Percentiles rank a stretch among this genome's conserved stretches.
phyloP scores from a whole-genome alignment of 139 green algal species.

The Chlorella sp. region DNA sequence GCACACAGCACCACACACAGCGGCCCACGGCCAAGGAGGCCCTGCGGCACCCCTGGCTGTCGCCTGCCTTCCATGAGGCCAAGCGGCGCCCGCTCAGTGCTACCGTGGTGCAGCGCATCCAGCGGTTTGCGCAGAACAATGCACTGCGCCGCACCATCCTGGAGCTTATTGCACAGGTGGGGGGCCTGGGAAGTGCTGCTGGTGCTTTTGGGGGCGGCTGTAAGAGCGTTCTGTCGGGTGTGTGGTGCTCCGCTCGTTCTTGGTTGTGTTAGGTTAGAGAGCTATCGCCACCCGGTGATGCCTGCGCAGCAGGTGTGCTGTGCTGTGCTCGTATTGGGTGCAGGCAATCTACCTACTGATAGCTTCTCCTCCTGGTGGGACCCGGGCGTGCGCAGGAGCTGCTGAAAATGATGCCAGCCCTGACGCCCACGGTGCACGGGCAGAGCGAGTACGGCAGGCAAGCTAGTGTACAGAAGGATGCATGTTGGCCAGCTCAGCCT shows the following conservation, averaged over 20 bases:
- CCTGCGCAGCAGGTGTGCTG: too few relatives aligned
- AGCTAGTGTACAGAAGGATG: too few relatives aligned
- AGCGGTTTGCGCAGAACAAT: constrained; percentile 58
- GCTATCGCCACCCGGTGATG: too few relatives aligned
- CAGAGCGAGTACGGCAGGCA: constrained; percentile 27
- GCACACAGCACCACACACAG: constrained; percentile 70
- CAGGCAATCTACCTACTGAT: too few relatives aligned
- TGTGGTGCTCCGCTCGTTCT: background rate
- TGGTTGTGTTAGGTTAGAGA: too few relatives aligned
- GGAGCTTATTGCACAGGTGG: constrained; percentile 90
- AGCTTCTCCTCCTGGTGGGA: too few relatives aligned
- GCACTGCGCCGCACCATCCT: constrained; percentile 85
- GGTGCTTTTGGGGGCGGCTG: background rate
- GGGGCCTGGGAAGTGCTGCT: constrained; percentile 29
- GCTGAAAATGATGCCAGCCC: constrained; percentile 25
- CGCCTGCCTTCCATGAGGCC: constrained; percentile 50
- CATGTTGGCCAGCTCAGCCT: too few relatives aligned
- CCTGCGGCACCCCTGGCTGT: constrained; percentile 85
- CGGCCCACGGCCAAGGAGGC: constrained; percentile 79
- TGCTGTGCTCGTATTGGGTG: too few relatives aligned
- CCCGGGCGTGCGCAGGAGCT: constrained; percentile 1
- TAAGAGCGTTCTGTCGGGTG: background rate
- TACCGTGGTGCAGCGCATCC: constrained; percentile 88
- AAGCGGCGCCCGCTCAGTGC: constrained; percentile 50
- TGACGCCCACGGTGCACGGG: constrained; percentile 43